These are phyloP conservation scores for Kodamaea plutei DNA, from an alignment of 1,139 yeast genomes.

Conservation along the genomic window DNA sequence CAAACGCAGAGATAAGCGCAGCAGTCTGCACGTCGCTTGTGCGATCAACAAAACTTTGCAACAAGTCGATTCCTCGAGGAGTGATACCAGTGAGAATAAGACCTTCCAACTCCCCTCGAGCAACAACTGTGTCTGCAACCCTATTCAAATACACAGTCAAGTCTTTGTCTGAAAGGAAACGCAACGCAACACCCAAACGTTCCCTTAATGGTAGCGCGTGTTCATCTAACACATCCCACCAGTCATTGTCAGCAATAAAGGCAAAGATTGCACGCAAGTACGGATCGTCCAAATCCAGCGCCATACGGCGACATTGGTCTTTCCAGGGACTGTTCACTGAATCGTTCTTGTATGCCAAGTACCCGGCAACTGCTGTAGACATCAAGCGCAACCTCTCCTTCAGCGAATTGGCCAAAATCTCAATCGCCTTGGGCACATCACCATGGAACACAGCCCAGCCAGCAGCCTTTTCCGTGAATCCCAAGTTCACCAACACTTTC, in stretches of 20 bases:
- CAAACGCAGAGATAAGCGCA: slow-evolving; percentile 72
- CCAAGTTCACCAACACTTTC: slow-evolving; percentile 50
- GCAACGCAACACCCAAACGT: slow-evolving; percentile 81
- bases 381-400: slow-evolving; percentile 67
- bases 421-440: slow-evolving; percentile 75
- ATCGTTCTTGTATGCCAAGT: slow-evolving; percentile 66
- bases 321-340: slow-evolving; percentile 82
- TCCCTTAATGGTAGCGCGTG: slow-evolving; percentile 84
- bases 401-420: slow-evolving; percentile 56
- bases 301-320: slow-evolving; percentile 84
- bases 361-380: slow-evolving; percentile 94
- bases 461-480: slow-evolving; percentile 84
- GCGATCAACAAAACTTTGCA: slow-evolving; percentile 84
- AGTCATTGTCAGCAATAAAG: slow-evolving; percentile 87
- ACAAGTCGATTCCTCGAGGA: slow-evolving; percentile 70
- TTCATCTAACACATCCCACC: slow-evolving; percentile 96
- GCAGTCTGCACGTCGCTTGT: slow-evolving; percentile 95
- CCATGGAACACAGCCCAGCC: slow-evolving; percentile 98
- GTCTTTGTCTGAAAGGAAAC: slow-evolving; percentile 80
- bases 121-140: slow-evolving; percentile 67
- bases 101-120: slow-evolving; percentile 86
- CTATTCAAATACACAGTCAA: slow-evolving; percentile 62
- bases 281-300: slow-evolving; percentile 84
- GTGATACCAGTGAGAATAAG: slow-evolving; percentile 86
- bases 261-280: slow-evolving; percentile 91